Conservation (phyloP, 2,329 filamentous ascomycete genomes). For the Cladophialophora yegresii region DNA sequence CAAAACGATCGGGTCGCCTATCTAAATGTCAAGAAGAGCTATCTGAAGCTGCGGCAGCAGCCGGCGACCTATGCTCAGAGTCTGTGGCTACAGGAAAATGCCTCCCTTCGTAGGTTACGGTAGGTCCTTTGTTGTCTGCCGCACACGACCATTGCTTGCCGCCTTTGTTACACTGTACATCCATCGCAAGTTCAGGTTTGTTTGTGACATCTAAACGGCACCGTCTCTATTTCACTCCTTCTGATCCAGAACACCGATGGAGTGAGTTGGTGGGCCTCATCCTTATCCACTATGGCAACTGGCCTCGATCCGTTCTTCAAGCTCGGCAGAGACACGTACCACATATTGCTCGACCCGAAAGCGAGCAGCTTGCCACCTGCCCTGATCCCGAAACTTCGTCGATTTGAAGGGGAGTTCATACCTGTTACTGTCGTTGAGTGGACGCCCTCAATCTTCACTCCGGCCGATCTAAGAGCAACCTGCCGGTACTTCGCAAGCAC, state of each 20-base stretch:
- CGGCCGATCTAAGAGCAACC: conserved; percentile 21
- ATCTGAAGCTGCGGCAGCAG: neutral
- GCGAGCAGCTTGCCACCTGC: conserved; percentile 37
- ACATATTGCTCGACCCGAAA: conserved; percentile 13
- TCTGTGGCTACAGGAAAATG: neutral
- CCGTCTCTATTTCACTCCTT: no score
- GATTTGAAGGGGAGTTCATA: conserved; percentile 25
- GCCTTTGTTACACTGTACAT: neutral
- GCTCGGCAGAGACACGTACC: conserved; percentile 24
- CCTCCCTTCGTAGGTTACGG: neutral
- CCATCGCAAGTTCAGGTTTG: neutral
- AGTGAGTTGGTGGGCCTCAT: neutral
- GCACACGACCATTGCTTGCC: neutral
- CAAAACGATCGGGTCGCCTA: neutral
- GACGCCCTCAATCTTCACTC: conserved; percentile 20
- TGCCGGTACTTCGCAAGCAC: conserved; percentile 17
- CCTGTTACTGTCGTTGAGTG: conserved; percentile 30
- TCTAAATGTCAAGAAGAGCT: neutral
- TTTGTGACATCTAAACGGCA: neutral
- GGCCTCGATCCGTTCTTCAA: conserved; percentile 9
- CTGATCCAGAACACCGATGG: neutral
- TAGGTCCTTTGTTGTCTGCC: neutral
- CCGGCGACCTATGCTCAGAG: neutral
- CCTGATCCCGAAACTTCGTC: conserved; percentile 13
- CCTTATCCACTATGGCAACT: conserved; percentile 21